phyloP scores from a whole-genome alignment of 1,284 basidiomycete genomes.

The Polyporus tsugae region DNA sequence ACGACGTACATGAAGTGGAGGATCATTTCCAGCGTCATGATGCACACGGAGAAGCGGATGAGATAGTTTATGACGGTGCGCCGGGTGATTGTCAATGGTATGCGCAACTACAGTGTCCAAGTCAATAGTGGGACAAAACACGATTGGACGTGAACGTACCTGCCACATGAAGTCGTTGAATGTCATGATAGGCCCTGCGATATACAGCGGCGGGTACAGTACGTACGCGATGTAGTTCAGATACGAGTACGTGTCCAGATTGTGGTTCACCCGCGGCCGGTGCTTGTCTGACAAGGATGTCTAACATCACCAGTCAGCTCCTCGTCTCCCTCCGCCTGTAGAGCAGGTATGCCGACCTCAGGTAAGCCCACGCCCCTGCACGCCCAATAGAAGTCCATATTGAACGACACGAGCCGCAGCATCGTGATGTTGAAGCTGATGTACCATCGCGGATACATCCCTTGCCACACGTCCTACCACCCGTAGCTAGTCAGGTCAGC shows the following conservation, averaged over 20 bases:
- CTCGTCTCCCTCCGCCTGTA: constrained; percentile 1
- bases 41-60: constrained; percentile 74
- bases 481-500: constrained; percentile 21
- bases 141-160: constrained; percentile 52
- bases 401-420: constrained; percentile 93
- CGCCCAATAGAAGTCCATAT: constrained; percentile 93
- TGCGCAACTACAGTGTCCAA: constrained; percentile 56
- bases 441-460: constrained; percentile 89
- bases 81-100: constrained; percentile 53
- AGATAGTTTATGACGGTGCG: constrained; percentile 62
- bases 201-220: constrained; percentile 93
- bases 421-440: constrained; percentile 97
- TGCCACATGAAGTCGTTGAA: constrained; percentile 97
- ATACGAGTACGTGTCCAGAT: constrained; percentile 61
- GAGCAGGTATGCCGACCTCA: constrained; percentile 51
- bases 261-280: constrained; percentile 56
- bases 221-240: constrained; percentile 77
- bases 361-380: constrained; percentile 47
- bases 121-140: not conserved
- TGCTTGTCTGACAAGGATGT: constrained; percentile 59
- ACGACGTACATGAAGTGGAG: constrained; percentile 97
- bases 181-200: constrained; percentile 96
- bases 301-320: constrained; percentile 42
- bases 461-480: constrained; percentile 75
- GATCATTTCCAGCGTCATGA: constrained; percentile 91